Evolutionary conservation across 2,329 filamentous ascomycete genomes (phyloP).

Genomic region (Xylariaceae sp.): DNA sequence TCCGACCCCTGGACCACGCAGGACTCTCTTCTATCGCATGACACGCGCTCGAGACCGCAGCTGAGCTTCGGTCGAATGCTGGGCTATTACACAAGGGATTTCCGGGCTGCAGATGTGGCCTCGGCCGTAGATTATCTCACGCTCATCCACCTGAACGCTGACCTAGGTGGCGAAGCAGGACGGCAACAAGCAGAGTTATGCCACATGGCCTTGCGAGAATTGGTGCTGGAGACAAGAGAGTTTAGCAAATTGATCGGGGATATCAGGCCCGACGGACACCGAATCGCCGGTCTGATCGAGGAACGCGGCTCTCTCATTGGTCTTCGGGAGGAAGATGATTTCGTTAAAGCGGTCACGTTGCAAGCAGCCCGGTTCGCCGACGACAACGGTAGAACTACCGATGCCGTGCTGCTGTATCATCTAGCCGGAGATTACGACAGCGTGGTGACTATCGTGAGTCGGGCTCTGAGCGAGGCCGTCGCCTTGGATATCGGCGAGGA

Average conservation of each 20-base stretch:
- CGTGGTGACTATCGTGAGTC: constrained; percentile 88
- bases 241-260: constrained; percentile 94
- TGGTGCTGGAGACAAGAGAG: constrained; percentile 94
- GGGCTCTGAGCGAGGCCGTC: constrained; percentile 86
- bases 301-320: constrained; percentile 81
- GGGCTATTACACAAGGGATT: constrained; percentile 94
- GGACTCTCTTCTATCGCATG: constrained; percentile 69
- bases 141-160: constrained; percentile 88
- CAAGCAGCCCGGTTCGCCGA: constrained; percentile 92
- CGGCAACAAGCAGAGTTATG: constrained; percentile 79
- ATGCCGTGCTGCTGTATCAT: constrained; percentile 93
- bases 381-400: constrained; percentile 89
- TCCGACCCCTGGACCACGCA: constrained; percentile 76
- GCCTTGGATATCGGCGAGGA: constrained; percentile 84
- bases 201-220: constrained; percentile 88
- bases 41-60: constrained; percentile 71
- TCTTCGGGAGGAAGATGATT: constrained; percentile 77
- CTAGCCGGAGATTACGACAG: constrained; percentile 93
- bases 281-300: constrained; percentile 86
- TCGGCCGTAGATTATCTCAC: constrained; percentile 92
- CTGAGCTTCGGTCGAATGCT: constrained; percentile 94
- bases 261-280: constrained; percentile 80
- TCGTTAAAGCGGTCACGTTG: constrained; percentile 88
- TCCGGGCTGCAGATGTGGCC: constrained; percentile 85
- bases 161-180: constrained; percentile 74